Percentiles rank a stretch among this genome's conserved stretches.
Evolutionary conservation across 805 yeast species (phyloP).

Genomic region (Candida dajiaensis): DNA sequence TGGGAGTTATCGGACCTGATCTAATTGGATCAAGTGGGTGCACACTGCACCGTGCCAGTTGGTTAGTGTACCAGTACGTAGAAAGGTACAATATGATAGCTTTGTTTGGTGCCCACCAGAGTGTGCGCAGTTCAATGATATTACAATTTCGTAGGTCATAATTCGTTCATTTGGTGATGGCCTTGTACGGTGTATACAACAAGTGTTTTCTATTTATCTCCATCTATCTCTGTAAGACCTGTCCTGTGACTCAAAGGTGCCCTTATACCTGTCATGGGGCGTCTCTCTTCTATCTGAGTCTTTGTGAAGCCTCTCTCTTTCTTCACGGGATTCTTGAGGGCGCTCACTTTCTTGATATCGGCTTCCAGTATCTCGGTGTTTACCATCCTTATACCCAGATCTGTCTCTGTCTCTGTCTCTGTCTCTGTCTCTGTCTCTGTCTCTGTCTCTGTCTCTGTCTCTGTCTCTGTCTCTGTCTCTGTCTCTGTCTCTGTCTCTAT

Average conservation of each 20-base stretch:
- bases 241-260: background rate
- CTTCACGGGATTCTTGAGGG: constrained; percentile 1
- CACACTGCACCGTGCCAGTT: no score
- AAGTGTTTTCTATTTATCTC: no score
- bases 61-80: no score
- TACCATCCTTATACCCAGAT: constrained; percentile 5
- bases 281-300: background rate
- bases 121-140: background rate
- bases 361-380: background rate
- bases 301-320: background rate
- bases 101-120: background rate
- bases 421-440: constrained; percentile 1
- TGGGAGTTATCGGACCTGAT: background rate
- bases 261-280: background rate
- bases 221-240: background rate
- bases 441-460: background rate
- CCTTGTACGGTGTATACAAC: no score
- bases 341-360: constrained; percentile 4
- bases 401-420: constrained; percentile 3
- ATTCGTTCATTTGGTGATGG: background rate
- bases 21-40: background rate
- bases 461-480: constrained; percentile 6
- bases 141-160: background rate
- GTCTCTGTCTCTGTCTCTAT: background rate
- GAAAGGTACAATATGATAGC: no score